Base-by-base conservation (phyloP, 2,329 filamentous ascomycete species). In the Calonectria hawksworthii region DNA sequence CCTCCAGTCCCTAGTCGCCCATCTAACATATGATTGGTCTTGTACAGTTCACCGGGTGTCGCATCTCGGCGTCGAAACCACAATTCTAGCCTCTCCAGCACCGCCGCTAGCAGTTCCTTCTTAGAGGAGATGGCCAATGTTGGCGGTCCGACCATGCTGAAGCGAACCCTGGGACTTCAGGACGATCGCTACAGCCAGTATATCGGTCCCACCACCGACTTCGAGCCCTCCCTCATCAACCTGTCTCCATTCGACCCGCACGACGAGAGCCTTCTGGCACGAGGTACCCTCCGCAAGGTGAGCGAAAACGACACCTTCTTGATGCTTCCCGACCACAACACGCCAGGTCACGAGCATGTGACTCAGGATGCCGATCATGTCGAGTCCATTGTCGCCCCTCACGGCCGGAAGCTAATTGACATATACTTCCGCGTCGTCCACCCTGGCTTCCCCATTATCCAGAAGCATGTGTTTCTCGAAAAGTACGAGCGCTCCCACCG, bases 361-460 rank as follows among this genome's bases (percentile, higher is more conserved):
- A 86, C 88, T 59, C 90, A 94, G 68, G 93, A 95, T 78, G 86
- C 92, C 77, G 92, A 93, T 77, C 92, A 92, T 76, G 92, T 98
- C 80, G 94, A 98, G 86, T 90, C 90, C 70, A 88, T 95, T 51
- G 93, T 98, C 41, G 90, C 92, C 28, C 94, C 94, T 4, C 91
- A 97, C 83, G 95, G 95, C n/a, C 92, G 92, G 70, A 91, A 90
- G 68, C 87, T 98, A 72, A 91, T 98, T 78, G 93, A 96, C 78
- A 87, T 97, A 50, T 98, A 96, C 87, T 98, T 98, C 83, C 90
- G 91, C 75, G 90, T 94, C 75, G 93, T 97, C 28, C 95, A 97
- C 83, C 94, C 94, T 0, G 93, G 90, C 78, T 96, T 96, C 80
- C 95, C 95, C 28, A 94, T 98, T 79, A 89, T 97, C 50, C 94